Evolutionary conservation across 495 filamentous ascomycete species (phyloP).

Genomic region (Aspergillus nidulans): DNA sequence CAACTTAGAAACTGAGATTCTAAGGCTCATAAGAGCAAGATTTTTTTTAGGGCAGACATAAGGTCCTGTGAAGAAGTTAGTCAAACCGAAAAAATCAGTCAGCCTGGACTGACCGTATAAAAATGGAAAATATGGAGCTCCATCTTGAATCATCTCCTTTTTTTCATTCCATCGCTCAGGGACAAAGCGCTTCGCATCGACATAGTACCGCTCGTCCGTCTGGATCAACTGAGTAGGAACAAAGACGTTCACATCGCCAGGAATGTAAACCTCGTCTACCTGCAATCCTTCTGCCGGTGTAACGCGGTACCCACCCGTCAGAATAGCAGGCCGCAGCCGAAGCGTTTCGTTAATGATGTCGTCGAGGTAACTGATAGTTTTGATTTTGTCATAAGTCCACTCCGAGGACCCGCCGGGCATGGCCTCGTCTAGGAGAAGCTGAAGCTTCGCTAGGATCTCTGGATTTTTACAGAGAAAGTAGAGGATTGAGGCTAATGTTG

Average conservation of each 20-base stretch:
- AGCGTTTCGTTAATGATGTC: constrained; percentile 49
- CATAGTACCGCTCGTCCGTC: constrained; percentile 32
- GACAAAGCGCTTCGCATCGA: constrained; percentile 38
- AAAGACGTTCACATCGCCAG: constrained; percentile 34
- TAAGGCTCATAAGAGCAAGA: constrained; percentile 22
- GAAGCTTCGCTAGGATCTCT: neutral
- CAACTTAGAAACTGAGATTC: constrained; percentile 16
- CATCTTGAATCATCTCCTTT: constrained; percentile 41
- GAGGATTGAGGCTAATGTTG: neutral
- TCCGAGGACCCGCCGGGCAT: constrained; percentile 12
- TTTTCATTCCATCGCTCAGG: constrained; percentile 52
- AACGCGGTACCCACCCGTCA: constrained; percentile 33
- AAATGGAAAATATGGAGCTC: constrained; percentile 49
- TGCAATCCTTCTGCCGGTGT: constrained; percentile 41
- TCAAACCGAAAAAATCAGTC: neutral
- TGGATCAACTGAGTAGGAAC: constrained; percentile 32
- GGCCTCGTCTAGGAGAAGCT: constrained; percentile 10
- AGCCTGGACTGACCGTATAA: constrained; percentile 25
- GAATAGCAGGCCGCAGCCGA: constrained; percentile 40
- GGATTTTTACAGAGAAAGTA: neutral
- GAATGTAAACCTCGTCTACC: constrained; percentile 42
- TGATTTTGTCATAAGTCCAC: constrained; percentile 18
- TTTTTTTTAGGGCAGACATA: constrained; percentile 27
- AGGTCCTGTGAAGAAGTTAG: constrained; percentile 10
- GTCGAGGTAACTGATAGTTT: constrained; percentile 33